Base-by-base conservation (phyloP, 2,329 filamentous ascomycete species). In the Stenocarpella maydis region DNA sequence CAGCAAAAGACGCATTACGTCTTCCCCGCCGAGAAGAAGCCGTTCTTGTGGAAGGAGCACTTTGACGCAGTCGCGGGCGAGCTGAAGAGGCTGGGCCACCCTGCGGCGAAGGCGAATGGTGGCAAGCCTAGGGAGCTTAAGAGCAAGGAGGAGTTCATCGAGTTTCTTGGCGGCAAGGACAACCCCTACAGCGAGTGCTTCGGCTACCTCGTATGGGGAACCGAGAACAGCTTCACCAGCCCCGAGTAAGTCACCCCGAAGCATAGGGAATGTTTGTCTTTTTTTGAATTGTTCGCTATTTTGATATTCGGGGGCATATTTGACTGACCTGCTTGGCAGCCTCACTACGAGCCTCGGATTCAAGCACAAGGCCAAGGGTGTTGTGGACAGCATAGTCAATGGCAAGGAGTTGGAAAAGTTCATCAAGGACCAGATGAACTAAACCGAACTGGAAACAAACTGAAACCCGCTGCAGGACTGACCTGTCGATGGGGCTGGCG, bases 1-100 rank as follows among this genome's bases (percentile, higher is more conserved):
- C 67, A 71, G 63, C 67, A 71, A 24, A 69, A 39, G 64, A 54
- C 70, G 15, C 70, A 71, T 24, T 71, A 71, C 45, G 70, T 71
- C 21, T 71, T 71, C 37, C 70, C 70, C 4, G 67, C 70, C 19
- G 70, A 71, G 67, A 60, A 67, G 50, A 60, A 26, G 49, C 34
- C 64, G 4, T 71, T 71, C 28, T 53, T 21, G 10, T 71, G 70
- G 70, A 71, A 67, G 37, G 67, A 71, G 21, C 70, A 71, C 67
- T 69, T 71, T 15, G 67, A 71, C 39, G 70, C 70, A 12, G 58
- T 71, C 2, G 70, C 67, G 26, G 50, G 64, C 1, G 70, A 71
- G 63, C 43, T 71, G 26, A 69, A 67, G 67, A 67, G 67, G 43
- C 43, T 71, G 28, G 63, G 41, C 17, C 70, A 71, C 26, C 70